Evolutionary conservation across 2,329 filamentous ascomycete genomes (phyloP), one percentile per base, ranked within the genome.

Genomic region (Esteya vermicola): DNA sequence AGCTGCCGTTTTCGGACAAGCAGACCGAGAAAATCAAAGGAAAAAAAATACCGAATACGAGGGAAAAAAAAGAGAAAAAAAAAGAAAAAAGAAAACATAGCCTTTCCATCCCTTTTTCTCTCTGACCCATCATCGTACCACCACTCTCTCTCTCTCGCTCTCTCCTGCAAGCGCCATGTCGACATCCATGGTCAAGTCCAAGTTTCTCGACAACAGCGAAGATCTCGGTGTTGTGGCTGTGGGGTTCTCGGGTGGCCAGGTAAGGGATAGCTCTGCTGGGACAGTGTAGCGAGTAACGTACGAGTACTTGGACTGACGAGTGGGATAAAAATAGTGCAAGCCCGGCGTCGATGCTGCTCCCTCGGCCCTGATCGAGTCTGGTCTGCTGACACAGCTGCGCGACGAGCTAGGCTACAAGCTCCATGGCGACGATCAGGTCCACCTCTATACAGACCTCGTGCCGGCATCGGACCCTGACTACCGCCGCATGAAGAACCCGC

Each of bases 221-320:
- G 79, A 96, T 54, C 70, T 98, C 48, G 91, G 89, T 46, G 74
- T 98, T 42, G 85, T 96, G 28, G 86, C 89, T 37, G 91, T 96
- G 28, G 89, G 89, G 47, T 98, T 96, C 68, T 93, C 86, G 40
- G 89, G 89, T 49, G 91, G 91, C 42, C 91, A 95, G 76, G 86
- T 91, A 76, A 51, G 44, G 14, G 9, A 13, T 6, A 16, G 25
- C 8, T 19, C 6, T 22, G 32, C 10, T 12, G 13, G 32, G 14
- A 21, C 10, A 6, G 8, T 5, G 4, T 22, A n/a, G 10, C 22
- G 19, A 33, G 10, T 33, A 10, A 8, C n/a, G n/a, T n/a, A n/a
- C n/a, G n/a, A n/a, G n/a, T n/a, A n/a, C n/a, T n/a, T n/a, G n/a
- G n/a, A n/a, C n/a, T n/a, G n/a, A n/a, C n/a, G n/a, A n/a, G n/a